phyloP scores from a whole-genome alignment of 176 grass and related monocot species.

The bread wheat (Triticum aestivum) region IWGSC_CS_RefSeq_v2.1 NC_057807.1:490797200-490797699 shows the following conservation, averaged over 20 bases:
- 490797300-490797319: not conserved
- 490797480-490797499: not conserved
- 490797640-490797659: not conserved
- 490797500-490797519: not conserved
- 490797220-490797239: not conserved
- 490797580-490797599: not conserved
- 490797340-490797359: not conserved
- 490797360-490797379: not conserved
- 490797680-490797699: not conserved
- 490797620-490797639: not conserved
- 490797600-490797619: not conserved
- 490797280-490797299: not conserved
- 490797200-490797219: not conserved
- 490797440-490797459: not conserved
- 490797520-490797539: not conserved
- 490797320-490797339: not conserved
- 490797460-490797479: not conserved
- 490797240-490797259: not conserved
- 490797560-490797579: not conserved
- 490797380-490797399: not conserved
- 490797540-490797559: not conserved
- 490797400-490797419: not conserved
- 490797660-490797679: not conserved
- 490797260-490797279: not conserved
- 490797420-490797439: not conserved